These are phyloP conservation scores for Biscogniauxia sp. DNA, from an alignment of 2,329 filamentous ascomycete genomes.

Conservation along the genomic window DNA sequence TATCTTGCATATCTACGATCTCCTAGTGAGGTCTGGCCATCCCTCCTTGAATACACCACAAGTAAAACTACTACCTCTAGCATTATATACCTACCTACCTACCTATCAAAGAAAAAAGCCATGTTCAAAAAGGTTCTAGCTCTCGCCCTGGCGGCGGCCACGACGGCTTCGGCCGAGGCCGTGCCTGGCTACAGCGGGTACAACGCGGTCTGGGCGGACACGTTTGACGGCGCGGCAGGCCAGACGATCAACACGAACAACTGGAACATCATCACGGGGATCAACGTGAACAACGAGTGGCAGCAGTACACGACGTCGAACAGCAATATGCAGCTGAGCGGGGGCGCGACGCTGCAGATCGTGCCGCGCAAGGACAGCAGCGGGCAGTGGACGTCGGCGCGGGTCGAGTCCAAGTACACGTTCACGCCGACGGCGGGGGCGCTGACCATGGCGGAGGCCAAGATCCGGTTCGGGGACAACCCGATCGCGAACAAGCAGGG, in stretches of 20 bases:
- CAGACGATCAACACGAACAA: slow-evolving; percentile 34
- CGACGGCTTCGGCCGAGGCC: slow-evolving; percentile 17
- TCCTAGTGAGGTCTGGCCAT: not conserved
- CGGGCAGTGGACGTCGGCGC: slow-evolving; percentile 48
- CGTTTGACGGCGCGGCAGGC: slow-evolving; percentile 42
- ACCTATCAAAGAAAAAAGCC: not conserved
- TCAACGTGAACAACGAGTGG: slow-evolving; percentile 49
- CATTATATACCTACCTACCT: not conserved
- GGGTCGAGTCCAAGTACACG: slow-evolving; percentile 46
- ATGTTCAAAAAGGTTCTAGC: slow-evolving; percentile 26
- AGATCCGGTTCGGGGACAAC: slow-evolving; percentile 44
- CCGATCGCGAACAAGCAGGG: slow-evolving; percentile 41
- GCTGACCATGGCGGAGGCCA: slow-evolving; percentile 43
- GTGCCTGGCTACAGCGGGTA: slow-evolving; percentile 41
- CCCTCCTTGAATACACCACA: not conserved
- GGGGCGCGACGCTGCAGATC: slow-evolving; percentile 50
- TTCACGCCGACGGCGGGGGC: slow-evolving; percentile 43
- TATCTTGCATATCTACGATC: slow-evolving; percentile 6
- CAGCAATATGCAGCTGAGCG: slow-evolving; percentile 49
- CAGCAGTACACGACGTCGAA: slow-evolving; percentile 45
- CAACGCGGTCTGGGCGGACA: slow-evolving; percentile 44
- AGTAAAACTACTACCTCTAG: not conserved
- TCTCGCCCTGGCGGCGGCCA: slow-evolving; percentile 17
- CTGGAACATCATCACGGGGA: slow-evolving; percentile 46
- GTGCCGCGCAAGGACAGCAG: slow-evolving; percentile 41